These are phyloP conservation scores for Starmerella sirachaensis DNA, from an alignment of 805 yeast genomes.

Conservation along the genomic window DNA sequence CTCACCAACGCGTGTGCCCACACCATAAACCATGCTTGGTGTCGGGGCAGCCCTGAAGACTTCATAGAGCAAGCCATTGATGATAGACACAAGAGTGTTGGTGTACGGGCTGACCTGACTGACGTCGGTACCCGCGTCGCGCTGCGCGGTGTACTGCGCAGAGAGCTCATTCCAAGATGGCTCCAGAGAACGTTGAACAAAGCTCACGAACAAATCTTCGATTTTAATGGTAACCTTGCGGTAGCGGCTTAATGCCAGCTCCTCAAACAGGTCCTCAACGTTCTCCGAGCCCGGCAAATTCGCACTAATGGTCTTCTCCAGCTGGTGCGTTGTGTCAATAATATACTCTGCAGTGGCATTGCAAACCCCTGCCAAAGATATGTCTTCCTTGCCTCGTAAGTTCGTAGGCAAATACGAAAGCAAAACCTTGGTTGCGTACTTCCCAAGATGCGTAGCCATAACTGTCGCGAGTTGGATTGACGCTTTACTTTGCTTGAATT, in stretches of 20 bases:
- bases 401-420: constrained; percentile 38
- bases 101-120: constrained; percentile 17
- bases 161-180: constrained; percentile 75
- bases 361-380: constrained; percentile 55
- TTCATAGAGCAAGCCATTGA: constrained; percentile 34
- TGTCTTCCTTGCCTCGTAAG: constrained; percentile 42
- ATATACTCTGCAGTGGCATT: constrained; percentile 87
- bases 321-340: constrained; percentile 26
- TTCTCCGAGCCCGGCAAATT: constrained; percentile 1
- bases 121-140: constrained; percentile 10
- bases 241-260: constrained; percentile 9
- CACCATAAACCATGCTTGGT: constrained; percentile 30
- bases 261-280: constrained; percentile 12
- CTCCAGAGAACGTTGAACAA: constrained; percentile 49
- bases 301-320: constrained; percentile 1
- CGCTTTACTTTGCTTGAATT: constrained; percentile 36
- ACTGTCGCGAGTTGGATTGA: constrained; percentile 40
- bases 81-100: constrained; percentile 29
- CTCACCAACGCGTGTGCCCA: constrained; percentile 69
- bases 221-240: constrained; percentile 12
- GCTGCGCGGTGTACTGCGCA: constrained; percentile 26
- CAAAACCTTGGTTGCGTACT: constrained; percentile 44
- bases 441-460: constrained; percentile 53
- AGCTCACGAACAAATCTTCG: constrained; percentile 37
- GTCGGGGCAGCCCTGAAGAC: constrained; percentile 46